A percentile compares a stretch with the other conserved stretches of the same genome.
Conservation (phyloP, 2,329 filamentous ascomycete genomes). For the Nannizziopsis arthrosporioides region DNA sequence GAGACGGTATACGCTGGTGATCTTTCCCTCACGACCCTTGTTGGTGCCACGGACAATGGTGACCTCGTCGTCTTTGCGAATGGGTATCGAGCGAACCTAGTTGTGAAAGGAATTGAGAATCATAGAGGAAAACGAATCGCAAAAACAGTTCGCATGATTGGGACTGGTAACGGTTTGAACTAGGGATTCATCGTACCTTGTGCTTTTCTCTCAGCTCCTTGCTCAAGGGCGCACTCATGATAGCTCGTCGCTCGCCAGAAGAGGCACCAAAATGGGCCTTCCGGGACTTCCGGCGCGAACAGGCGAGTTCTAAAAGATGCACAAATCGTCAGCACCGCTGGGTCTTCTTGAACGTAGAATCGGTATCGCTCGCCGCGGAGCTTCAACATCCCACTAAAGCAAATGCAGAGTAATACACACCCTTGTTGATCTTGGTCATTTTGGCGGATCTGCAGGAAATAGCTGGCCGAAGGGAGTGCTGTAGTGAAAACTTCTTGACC, state of each 20-base stretch:
- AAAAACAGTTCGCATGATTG: background rate
- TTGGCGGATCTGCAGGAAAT: slow-evolving; percentile 19
- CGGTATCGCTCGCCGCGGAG: slow-evolving; percentile 1
- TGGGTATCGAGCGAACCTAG: slow-evolving; percentile 85
- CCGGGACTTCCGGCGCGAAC: slow-evolving; percentile 95
- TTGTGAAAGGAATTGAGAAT: background rate
- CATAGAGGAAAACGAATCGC: background rate
- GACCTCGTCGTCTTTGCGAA: slow-evolving; percentile 97
- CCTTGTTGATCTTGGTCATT: slow-evolving; percentile 25
- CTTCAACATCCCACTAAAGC: slow-evolving; percentile 2
- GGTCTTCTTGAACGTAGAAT: slow-evolving; percentile 7
- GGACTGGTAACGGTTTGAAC: background rate
- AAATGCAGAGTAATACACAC: slow-evolving; percentile 17
- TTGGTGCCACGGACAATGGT: slow-evolving; percentile 80
- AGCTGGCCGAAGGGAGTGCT: slow-evolving; percentile 11
- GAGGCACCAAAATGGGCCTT: slow-evolving; percentile 96
- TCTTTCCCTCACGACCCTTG: slow-evolving; percentile 98
- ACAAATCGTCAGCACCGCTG: slow-evolving; percentile 2
- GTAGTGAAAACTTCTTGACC: slow-evolving; percentile 8
- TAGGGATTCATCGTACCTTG: slow-evolving; percentile 55
- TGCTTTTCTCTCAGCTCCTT: slow-evolving; percentile 99
- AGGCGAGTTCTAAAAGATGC: slow-evolving; percentile 34
- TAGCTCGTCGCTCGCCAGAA: slow-evolving; percentile 83
- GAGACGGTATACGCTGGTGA: slow-evolving; percentile 93
- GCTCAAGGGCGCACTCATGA: slow-evolving; percentile 91